These are phyloP conservation scores for Pecoramyces ruminantium DNA, from an alignment of 192 early-diverging fungal genomes.

Conservation along the genomic window DNA sequence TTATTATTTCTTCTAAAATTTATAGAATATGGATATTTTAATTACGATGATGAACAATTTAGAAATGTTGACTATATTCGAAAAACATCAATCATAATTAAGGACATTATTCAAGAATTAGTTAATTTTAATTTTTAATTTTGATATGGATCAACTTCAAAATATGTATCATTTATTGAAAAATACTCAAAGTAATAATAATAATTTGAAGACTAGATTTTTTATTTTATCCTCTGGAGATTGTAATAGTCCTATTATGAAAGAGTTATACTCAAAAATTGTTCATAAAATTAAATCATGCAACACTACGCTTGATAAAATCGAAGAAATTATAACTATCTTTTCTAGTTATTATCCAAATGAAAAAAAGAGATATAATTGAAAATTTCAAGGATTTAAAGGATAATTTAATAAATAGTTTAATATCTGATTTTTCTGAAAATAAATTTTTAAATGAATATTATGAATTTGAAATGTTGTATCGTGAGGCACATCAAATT, in stretches of 20 bases:
- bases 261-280: not conserved
- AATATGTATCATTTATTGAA: not conserved
- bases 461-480: not conserved
- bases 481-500: not conserved
- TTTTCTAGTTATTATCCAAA: not conserved
- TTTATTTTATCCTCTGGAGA: not conserved
- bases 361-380: not conserved
- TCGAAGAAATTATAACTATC: not conserved
- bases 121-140: not conserved
- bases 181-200: not conserved
- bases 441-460: not conserved
- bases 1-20: not conserved
- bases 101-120: not conserved
- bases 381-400: not conserved
- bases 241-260: not conserved
- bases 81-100: not conserved
- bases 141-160: not conserved
- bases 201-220: not conserved
- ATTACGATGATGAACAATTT: not conserved
- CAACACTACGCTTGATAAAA: not conserved
- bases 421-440: not conserved
- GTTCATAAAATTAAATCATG: not conserved
- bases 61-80: not conserved
- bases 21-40: not conserved
- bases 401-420: not conserved